A percentile compares a stretch with the other conserved stretches of the same genome.
These are phyloP conservation scores for Mrakiaceae sp. DNA, from an alignment of 1,284 basidiomycete species.

Conservation along the genomic window DNA sequence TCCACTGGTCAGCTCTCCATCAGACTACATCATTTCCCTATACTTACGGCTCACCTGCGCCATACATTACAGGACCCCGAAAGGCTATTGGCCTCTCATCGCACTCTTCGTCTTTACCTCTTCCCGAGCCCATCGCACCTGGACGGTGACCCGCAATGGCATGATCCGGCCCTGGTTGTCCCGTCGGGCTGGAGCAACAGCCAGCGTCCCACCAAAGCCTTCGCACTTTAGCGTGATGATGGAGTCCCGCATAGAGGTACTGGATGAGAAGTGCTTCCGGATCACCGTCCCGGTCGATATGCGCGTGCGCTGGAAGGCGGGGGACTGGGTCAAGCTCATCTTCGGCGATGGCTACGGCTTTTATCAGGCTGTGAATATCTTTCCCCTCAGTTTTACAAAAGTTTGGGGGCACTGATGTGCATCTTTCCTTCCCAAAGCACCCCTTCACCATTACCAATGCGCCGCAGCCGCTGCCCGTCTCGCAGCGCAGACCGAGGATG, in stretches of 20 bases:
- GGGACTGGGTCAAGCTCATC: constrained; percentile 7
- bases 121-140: neutral
- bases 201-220: neutral
- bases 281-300: neutral
- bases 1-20: neutral
- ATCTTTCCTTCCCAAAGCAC: neutral
- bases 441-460: constrained; percentile 12
- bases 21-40: no score
- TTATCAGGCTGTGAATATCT: neutral
- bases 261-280: constrained; percentile 6
- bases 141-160: neutral
- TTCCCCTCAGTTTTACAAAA: neutral
- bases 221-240: neutral
- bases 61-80: neutral
- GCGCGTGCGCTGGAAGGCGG: neutral
- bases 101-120: constrained; percentile 8
- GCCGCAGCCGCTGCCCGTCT: neutral
- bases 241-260: neutral
- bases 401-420: neutral
- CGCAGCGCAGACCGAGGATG: neutral
- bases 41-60: no score
- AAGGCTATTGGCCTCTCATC: neutral
- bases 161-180: neutral
- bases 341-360: neutral
- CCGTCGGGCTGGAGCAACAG: neutral